Base-by-base conservation (phyloP, 2,329 filamentous ascomycete genomes). In the Pseudogymnoascus sp. region DNA sequence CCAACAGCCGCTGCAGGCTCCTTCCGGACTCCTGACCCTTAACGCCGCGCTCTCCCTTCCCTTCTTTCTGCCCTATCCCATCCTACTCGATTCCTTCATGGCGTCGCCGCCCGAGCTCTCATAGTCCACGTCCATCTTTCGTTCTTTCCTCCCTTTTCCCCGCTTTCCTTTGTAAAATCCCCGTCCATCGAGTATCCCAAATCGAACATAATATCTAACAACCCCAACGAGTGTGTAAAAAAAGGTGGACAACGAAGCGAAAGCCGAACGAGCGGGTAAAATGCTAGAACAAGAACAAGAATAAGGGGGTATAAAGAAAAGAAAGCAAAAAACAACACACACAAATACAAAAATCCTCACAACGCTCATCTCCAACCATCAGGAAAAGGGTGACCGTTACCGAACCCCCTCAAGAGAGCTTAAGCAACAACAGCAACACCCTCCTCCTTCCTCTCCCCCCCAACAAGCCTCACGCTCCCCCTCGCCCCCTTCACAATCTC, bases 401-500 rank as follows among this genome's bases (percentile, higher is more conserved):
- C 38, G 2, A 6, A 16, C 6, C 22, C 36, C 11, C 5, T 35
- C 3, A 25, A n/a, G 16, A 38, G 11, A 30, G 14, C 73, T 75
- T 64, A 74, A 73, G 61, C 74, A 49, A 41, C 38, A 49, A 33
- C 19, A 45, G 28, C 38, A 22, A 35, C 33, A 25, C 23, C 25
- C 63, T 66, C 75, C 41, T 69, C 67, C 60, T 74, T 64, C 9
- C 69, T 67, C 39, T 75, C 75, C 36, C 72, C 81, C 42, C 76
- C 75, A 4, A 80, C 79, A 36, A 89, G 72, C 58, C 85, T 83
- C 60, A 91, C 82, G 70, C 86, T 91, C 41, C 87, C 89, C 64
- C 87, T 80, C 60, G 77, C 77, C 60, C 86, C 82, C 69, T 89
- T 85, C 30, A 90, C 80, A 22, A 91, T 77, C 62, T 90, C 85